Percentiles rank a stretch among this genome's conserved stretches.
These are phyloP conservation scores for Tuber indicum DNA, from an alignment of 495 filamentous ascomycete species.

Conservation along the genomic window DNA sequence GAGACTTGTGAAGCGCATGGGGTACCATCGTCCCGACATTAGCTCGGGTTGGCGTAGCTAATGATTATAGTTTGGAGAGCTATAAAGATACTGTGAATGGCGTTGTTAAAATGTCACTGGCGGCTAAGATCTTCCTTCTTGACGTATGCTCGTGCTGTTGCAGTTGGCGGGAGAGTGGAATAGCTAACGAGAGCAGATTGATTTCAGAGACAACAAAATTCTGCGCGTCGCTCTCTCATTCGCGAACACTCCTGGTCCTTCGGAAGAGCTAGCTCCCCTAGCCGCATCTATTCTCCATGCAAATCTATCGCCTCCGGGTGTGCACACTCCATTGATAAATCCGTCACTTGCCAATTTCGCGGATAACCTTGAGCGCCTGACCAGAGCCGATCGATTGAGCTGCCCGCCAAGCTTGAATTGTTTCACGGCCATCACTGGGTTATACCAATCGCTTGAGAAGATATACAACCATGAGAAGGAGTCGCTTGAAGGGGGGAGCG, in stretches of 20 bases:
- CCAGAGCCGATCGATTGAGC: conserved; percentile 72
- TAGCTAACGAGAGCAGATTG: conserved; percentile 33
- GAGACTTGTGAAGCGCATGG: conserved; percentile 62
- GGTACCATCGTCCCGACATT: conserved; percentile 27
- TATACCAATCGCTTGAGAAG: conserved; percentile 59
- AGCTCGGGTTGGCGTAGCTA: background rate
- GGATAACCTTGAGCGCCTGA: conserved; percentile 71
- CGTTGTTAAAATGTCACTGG: conserved; percentile 42
- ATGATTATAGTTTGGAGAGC: conserved; percentile 53
- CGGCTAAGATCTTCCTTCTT: conserved; percentile 36
- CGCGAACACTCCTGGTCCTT: conserved; percentile 29
- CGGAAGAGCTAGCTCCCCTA: conserved; percentile 32
- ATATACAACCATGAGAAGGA: conserved; percentile 64
- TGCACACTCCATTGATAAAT: conserved; percentile 53
- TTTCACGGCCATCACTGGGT: conserved; percentile 77
- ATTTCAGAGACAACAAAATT: conserved; percentile 38
- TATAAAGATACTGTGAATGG: conserved; percentile 54
- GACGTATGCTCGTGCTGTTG: conserved; percentile 13
- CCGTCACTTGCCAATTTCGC: conserved; percentile 61
- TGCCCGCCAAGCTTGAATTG: conserved; percentile 66
- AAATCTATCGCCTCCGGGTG: conserved; percentile 47
- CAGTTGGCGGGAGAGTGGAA: conserved; percentile 17
- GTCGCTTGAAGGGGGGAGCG: conserved; percentile 48
- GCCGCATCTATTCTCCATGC: conserved; percentile 49
- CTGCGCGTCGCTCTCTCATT: conserved; percentile 41